phyloP scores from a whole-genome alignment of 2,329 filamentous ascomycete genomes.

The Colletotrichum theobromicola region DNA sequence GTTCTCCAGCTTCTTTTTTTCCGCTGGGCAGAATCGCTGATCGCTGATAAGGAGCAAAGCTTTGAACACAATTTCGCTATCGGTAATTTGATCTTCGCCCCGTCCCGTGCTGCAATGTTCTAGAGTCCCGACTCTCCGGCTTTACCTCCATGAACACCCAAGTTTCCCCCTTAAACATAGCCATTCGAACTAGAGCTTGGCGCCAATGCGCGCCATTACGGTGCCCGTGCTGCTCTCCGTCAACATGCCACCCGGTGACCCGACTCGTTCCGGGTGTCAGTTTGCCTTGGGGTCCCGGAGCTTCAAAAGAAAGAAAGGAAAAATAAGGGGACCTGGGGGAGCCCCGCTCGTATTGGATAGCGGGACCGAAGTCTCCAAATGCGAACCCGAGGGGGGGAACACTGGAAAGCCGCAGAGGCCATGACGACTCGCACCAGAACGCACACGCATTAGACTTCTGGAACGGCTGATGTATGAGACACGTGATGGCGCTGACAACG shows the following conservation, averaged over 20 bases:
- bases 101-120: background rate
- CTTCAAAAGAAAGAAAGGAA: background rate
- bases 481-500: constrained; percentile 9
- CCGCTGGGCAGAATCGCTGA: background rate
- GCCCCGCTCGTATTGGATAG: background rate
- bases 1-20: no score
- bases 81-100: background rate
- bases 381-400: constrained; percentile 7
- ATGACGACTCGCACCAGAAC: background rate
- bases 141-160: background rate
- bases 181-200: background rate
- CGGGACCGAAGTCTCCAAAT: background rate
- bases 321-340: background rate
- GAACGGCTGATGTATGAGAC: constrained; percentile 21
- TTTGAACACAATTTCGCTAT: background rate
- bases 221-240: background rate
- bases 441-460: constrained; percentile 1
- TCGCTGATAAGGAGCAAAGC: background rate
- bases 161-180: background rate
- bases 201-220: background rate
- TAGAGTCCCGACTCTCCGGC: background rate
- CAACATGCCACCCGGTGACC: background rate
- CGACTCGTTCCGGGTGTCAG: background rate
- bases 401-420: background rate
- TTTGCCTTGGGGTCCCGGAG: background rate